Base-by-base conservation (phyloP, 2,329 filamentous ascomycete species). In the Balansia obtecta region DNA sequence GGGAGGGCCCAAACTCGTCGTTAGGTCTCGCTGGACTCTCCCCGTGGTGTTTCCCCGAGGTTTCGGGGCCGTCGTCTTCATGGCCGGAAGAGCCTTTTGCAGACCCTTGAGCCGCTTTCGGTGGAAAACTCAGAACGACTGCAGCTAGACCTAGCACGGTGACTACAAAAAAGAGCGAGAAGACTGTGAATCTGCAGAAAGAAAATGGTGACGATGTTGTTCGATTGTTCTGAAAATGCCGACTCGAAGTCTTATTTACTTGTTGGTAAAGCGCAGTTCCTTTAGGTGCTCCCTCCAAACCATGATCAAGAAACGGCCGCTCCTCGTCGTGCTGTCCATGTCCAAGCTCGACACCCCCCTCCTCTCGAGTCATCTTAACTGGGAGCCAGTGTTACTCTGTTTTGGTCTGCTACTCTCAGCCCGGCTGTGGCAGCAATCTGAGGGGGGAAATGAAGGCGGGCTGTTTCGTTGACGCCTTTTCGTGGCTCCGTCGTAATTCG, bases 101-200 rank as follows among this genome's bases (percentile, higher is more conserved):
- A 37, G 47, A 20, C 41, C 22, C 37, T 2, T 15, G 13, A 2
- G 49, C 15, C 10, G 30, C 34, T 5, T 10, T 30, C 2, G 52
- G 48, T 6, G 55, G 50, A 30, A 61, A 54, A 9, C 50, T 52
- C 3, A 66, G 50, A 3, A 57, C 48, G 1, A 63, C 39, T 2
- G 47, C 53, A 9, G 57, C 50, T 1, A 66, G 49, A 0, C 42
- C 48, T 1, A 65, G 49, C 12, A 62, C 42, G 2, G 61, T 63
- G 13, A 59, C 2, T 4, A 60, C 33, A 7, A 57, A 51, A 1
- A 63, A 46, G n/a, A 57, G 38, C n/a, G 57, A 45, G n/a, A 61
- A 58, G 13, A 58, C 8, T 8, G 37, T 12, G 15, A 57, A 49
- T 32, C 50, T 55, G 45, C 55, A 55, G 16, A 51, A 42, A 13